A percentile compares a stretch with the other conserved stretches of the same genome.
Evolutionary conservation across 2,329 filamentous ascomycete species (phyloP).

Genomic region (Colletotrichum musae): DNA sequence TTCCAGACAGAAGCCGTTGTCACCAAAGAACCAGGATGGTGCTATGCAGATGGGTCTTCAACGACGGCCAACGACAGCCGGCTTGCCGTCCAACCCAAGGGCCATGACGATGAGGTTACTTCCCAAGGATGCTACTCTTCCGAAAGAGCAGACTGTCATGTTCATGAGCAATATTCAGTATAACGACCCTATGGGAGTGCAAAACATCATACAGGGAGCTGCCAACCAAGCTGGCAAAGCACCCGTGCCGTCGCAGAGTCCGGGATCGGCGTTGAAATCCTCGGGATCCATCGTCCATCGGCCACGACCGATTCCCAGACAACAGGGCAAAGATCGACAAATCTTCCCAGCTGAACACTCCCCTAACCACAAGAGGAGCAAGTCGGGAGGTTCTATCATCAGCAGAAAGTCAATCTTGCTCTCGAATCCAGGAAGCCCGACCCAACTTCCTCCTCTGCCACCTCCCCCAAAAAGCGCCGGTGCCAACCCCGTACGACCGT

Average conservation of each 20-base stretch:
- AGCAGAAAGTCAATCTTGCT: constrained; percentile 62
- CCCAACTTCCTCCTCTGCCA: constrained; percentile 67
- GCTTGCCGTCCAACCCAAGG: constrained; percentile 64
- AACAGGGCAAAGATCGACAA: constrained; percentile 59
- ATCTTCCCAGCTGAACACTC: constrained; percentile 63
- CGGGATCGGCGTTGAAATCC: constrained; percentile 42
- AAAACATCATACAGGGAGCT: constrained; percentile 63
- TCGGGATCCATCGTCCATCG: constrained; percentile 65
- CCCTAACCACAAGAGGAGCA: constrained; percentile 62
- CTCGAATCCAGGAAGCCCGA: constrained; percentile 61
- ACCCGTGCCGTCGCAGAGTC: constrained; percentile 11
- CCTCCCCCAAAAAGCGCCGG: constrained; percentile 60
- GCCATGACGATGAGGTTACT: constrained; percentile 52
- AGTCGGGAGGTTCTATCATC: constrained; percentile 63
- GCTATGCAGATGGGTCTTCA: constrained; percentile 48
- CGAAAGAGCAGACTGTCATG: constrained; percentile 65
- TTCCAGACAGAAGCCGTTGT: constrained; percentile 48
- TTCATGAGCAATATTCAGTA: constrained; percentile 71
- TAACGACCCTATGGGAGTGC: constrained; percentile 64
- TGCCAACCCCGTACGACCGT: constrained; percentile 52
- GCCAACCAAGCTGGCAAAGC: constrained; percentile 50
- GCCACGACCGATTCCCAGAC: constrained; percentile 69
- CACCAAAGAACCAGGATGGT: constrained; percentile 49
- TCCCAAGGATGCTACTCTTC: constrained; percentile 45
- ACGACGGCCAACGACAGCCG: constrained; percentile 56